Base-by-base conservation (phyloP, 1,284 basidiomycete genomes). In the Veloporphyrellus conicus region DNA sequence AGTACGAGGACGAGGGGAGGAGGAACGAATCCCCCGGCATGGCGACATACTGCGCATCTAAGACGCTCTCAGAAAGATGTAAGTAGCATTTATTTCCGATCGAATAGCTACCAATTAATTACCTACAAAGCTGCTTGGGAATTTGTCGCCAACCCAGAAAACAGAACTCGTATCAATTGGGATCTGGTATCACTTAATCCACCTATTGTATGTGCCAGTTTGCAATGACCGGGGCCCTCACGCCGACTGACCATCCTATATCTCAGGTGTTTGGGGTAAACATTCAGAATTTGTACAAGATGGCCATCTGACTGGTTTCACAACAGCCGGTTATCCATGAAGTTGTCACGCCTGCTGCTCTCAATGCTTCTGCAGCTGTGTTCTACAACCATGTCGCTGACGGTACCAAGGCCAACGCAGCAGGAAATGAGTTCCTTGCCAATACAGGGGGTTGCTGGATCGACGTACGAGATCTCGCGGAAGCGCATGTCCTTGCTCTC, bases 51-150 rank as follows among this genome's bases (percentile, higher is more conserved):
- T 64, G 71, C 36, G 78, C 75, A 12, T 78, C 75, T 20, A 90
- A 91, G 71, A 79, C 77, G 6, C 68, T 90, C 2, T 85, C 87
- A 2, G 88, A 92, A 63, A 69, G 66, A 53, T 77, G 75, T 75
- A 54, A 61, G 41, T 5, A 4, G 3, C 18, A 19, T 14, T 22
- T 3, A 11, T 15, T 19, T 37, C 4, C 6, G 29, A 10, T 31
- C 4, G 16, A 18, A 20, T 8, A 3, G 16, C 8, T 38, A 2
- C 38, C 48, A 27, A 62, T 27, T 1, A 1, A 16, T 7, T 9
- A 31, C 6, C 19, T 2, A 28, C 41, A 1, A 34, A 70, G 74
- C 73, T 19, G 77, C 77, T 6, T 82, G 78, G 79, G 71, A 77
- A 36, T 82, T 82, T 47, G 69, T 78, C 48, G 70, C 80, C 45